Evolutionary conservation across 2,329 filamentous ascomycete genomes (phyloP).

Genomic region (Nemania sp.): DNA sequence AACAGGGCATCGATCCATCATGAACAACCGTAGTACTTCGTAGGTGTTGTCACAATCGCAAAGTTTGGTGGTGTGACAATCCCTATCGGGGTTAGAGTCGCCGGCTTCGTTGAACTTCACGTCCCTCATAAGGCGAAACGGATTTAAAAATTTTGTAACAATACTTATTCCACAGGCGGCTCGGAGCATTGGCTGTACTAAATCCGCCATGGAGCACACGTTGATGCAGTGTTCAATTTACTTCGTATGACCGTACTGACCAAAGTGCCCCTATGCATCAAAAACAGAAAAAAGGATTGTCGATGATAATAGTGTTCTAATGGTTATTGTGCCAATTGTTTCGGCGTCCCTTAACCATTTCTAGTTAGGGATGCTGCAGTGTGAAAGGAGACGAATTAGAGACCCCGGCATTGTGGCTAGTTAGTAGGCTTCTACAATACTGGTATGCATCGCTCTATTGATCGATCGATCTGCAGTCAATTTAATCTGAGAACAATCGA

Average conservation of each 20-base stretch:
- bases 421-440: too few species aligned
- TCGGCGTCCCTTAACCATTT: neutral
- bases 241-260: neutral
- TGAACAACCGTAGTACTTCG: neutral
- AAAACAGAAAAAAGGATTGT: constrained; percentile 7
- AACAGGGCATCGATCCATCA: constrained; percentile 7
- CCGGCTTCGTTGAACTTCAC: neutral
- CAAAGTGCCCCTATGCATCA: constrained; percentile 15
- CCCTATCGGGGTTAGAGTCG: neutral
- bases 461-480: constrained; percentile 2
- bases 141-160: too few species aligned
- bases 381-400: neutral
- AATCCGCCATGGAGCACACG: too few species aligned
- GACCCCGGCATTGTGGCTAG: constrained; percentile 5
- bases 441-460: constrained; percentile 4
- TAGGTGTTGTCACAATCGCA: neutral
- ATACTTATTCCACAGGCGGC: too few species aligned
- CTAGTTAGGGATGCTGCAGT: neutral
- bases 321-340: neutral
- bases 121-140: too few species aligned
- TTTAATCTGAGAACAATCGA: neutral
- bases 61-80: neutral
- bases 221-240: too few species aligned
- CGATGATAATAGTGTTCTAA: constrained; percentile 8
- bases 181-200: too few species aligned